Base-by-base conservation (phyloP, 2,329 filamentous ascomycete species). In the Colletotrichum sp. region DNA sequence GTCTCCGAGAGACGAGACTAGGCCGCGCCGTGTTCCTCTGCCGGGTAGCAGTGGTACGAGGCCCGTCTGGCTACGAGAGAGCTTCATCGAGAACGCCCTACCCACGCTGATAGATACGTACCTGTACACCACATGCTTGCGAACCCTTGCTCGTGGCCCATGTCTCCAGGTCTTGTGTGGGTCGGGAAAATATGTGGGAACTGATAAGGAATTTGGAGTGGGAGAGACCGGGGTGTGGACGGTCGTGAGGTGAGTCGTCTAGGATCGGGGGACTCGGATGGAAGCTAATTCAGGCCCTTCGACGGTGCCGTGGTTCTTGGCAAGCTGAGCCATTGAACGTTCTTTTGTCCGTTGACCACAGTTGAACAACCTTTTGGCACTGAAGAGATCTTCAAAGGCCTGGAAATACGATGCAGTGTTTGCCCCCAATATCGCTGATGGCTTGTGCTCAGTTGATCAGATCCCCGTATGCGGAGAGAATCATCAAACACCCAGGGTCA, bases 191-290 rank as follows among this genome's bases (percentile, higher is more conserved):
- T 26, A 73, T 73, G 74, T 77, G 76, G 74, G 75, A 24, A 77
- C 76, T 77, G 76, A 77, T 77, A 77, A 77, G 76, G 63, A 24
- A 64, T 52, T 68, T 34, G 72, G 69, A 62, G 39, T 52, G 59
- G 21, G 39, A 69, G 57, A 49, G 44, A 60, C 60, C 34, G n/a
- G 62, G 72, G 72, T 44, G 30, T 63, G 15, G 65, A 65, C 8
- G 69, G 62, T 32, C 16, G 26, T 34, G 62, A 52, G 44, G 44
- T 52, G 44, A 52, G 44, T 52, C n/a, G 26, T 24, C 69, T 39
- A 68, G 63, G 70, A 71, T 59, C 69, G 63, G 73, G 73, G 73
- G 44, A 36, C 28, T 73, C 70, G 74, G 70, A 62, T 65, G n/a
- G 21, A 69, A 60, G 57, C 74, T 60, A 76, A 69, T 65, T 73